Evolutionary conservation across 2,329 filamentous ascomycete species (phyloP).

Genomic region (Cordyceps cateniannulata): DNA sequence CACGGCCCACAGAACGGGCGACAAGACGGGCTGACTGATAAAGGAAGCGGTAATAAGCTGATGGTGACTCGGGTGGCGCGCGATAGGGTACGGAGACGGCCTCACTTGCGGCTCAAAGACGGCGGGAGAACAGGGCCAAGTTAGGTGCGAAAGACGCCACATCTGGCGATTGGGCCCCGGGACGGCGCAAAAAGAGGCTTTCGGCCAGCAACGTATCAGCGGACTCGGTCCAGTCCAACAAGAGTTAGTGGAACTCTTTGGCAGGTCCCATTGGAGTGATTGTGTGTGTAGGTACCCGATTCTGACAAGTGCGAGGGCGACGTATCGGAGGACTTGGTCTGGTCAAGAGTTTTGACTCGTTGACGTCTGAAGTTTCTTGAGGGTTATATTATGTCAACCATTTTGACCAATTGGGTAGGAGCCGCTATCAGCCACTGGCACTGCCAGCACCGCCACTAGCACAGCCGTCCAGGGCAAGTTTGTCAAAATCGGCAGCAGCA

Average conservation of each 20-base stretch:
- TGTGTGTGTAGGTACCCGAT: not conserved
- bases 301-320: not conserved
- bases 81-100: not conserved
- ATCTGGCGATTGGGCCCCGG: not conserved
- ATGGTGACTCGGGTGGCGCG: not conserved
- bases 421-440: not conserved
- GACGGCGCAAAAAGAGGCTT: not conserved
- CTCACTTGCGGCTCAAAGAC: not conserved
- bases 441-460: not conserved
- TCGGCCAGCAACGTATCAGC: not conserved
- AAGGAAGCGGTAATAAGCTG: not conserved
- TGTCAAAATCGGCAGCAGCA: not conserved
- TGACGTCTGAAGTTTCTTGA: not conserved
- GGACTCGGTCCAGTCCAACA: not conserved
- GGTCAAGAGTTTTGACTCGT: not conserved
- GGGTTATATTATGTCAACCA: not conserved
- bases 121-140: no score
- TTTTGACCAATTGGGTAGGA: not conserved
- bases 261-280: not conserved
- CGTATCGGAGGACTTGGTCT: not conserved
- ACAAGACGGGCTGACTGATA: not conserved
- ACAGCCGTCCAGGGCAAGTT: not conserved
- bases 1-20: not conserved
- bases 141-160: not conserved
- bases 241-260: not conserved